Percentiles rank a stretch among this genome's conserved stretches.
Evolutionary conservation across 257 asterid genomes (phyloP).

Genomic region (Przewalskia tangutica): DNA sequence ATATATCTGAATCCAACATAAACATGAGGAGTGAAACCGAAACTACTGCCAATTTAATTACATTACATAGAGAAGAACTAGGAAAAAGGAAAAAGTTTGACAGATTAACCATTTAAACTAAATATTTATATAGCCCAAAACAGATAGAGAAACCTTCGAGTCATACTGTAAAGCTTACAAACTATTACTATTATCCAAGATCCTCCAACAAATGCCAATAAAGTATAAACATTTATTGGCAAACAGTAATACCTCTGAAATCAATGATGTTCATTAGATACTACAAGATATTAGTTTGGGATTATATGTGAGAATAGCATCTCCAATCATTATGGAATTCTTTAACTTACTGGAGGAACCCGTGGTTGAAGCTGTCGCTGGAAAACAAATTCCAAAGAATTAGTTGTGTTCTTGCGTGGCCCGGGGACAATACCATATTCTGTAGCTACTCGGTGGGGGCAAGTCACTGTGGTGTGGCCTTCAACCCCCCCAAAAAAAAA

Average conservation of each 20-base stretch:
- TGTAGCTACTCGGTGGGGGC: conserved; percentile 87
- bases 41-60: background rate
- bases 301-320: background rate
- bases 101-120: background rate
- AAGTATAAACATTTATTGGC: background rate
- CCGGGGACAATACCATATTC: conserved; percentile 79
- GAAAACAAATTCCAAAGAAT: conserved; percentile 63
- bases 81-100: background rate
- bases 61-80: background rate
- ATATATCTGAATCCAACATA: background rate
- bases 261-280: background rate
- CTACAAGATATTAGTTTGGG: background rate
- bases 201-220: background rate
- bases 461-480: conserved; percentile 88
- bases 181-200: background rate
- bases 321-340: background rate
- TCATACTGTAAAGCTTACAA: background rate
- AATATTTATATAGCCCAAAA: background rate
- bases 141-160: background rate
- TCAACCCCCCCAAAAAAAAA: conserved; percentile 17
- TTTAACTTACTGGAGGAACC: conserved; percentile 35
- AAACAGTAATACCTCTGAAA: background rate
- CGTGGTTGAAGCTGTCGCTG: conserved; percentile 63
- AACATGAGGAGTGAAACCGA: background rate
- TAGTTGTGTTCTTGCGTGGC: conserved; percentile 40